Evolutionary conservation across 495 filamentous ascomycete species (phyloP).

Genomic region (Aspergillus asperescens): DNA sequence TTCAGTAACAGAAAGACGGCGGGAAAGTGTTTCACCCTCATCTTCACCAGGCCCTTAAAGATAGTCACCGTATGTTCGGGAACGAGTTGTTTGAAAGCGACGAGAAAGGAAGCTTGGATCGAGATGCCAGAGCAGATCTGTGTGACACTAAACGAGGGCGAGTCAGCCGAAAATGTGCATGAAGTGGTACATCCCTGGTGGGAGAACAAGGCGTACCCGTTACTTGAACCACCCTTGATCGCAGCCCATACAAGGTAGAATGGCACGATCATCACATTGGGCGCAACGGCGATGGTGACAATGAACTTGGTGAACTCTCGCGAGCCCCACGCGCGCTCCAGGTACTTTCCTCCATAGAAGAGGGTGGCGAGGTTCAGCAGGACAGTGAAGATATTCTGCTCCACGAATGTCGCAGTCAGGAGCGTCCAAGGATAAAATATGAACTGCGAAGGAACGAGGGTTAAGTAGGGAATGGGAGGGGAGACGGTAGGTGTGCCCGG

Average conservation of each 20-base stretch:
- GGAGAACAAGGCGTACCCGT: conserved; percentile 55
- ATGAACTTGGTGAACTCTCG: conserved; percentile 89
- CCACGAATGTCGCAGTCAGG: conserved; percentile 78
- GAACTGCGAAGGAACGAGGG: conserved; percentile 75
- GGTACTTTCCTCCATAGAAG: conserved; percentile 90
- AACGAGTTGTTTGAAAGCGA: conserved; percentile 96
- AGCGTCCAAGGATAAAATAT: conserved; percentile 92
- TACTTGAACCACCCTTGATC: conserved; percentile 58
- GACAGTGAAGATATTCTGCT: conserved; percentile 88
- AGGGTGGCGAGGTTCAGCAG: conserved; percentile 72
- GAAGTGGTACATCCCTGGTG: conserved; percentile 19
- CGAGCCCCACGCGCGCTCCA: conserved; percentile 95
- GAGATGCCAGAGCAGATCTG: conserved; percentile 84
- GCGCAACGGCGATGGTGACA: conserved; percentile 66
- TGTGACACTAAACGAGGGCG: conserved; percentile 50
- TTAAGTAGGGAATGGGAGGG: conserved; percentile 76
- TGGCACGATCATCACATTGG: conserved; percentile 69
- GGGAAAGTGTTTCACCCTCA: conserved; percentile 92
- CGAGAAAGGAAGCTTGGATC: conserved; percentile 88
- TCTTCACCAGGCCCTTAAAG: conserved; percentile 77
- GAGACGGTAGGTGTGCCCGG: conserved; percentile 34
- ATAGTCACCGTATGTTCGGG: conserved; percentile 97
- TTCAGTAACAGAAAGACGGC: conserved; percentile 80
- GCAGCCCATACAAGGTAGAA: conserved; percentile 68
- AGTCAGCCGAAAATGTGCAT: conserved; percentile 26